Evolutionary conservation across 208 protist species (phyloP), one percentile per base, ranked within the genome.

Genomic region (Porcisia hertigi): DNA sequence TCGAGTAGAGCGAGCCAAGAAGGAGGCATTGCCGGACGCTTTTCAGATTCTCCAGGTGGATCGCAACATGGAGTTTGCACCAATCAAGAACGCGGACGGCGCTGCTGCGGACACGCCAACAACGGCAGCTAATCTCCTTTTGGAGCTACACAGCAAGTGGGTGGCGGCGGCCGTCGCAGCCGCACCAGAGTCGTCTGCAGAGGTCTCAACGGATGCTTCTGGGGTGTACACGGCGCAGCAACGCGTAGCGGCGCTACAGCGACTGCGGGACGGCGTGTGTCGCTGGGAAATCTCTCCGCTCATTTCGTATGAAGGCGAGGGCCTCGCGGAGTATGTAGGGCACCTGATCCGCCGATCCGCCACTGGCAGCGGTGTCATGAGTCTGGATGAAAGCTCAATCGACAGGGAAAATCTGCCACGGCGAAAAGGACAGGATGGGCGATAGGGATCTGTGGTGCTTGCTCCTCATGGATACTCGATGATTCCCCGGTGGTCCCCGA

Each of bases 41-140:
- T 91, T 98, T 67, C 78, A 87, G 41, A 88, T 98, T 47, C 79
- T 98, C 53, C 88, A 99, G 73, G 91, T 98, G 9, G 71, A 87
- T 5, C 84, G 98, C 18, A 82, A 77, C 5, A 86, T 92, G 6
- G 98, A 99, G 73, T 99, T 99, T 85, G 94, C 95, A 1, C 98
- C 98, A 39, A 92, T 99, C 54, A 99, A 99, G 76, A 99, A 99
- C 78, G 92, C 93, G 16, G 79, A 93, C 20, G 94, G 91, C 6
- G 79, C 93, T 8, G 85, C 73, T 2, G 71, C 76, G 0, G 96
- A 99, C 79, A 98, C 86, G 14, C 94, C 96, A 52, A 88, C 87
- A 34, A 98, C 98, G 0, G 98, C 96, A 36, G 77, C 89, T 7
- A 69, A 80, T 23, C 79, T 96, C 30, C 43, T 98, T 36, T 73